phyloP scores from a whole-genome alignment of 2,329 filamentous ascomycete genomes.

The Dactylellina drechsleri region DNA sequence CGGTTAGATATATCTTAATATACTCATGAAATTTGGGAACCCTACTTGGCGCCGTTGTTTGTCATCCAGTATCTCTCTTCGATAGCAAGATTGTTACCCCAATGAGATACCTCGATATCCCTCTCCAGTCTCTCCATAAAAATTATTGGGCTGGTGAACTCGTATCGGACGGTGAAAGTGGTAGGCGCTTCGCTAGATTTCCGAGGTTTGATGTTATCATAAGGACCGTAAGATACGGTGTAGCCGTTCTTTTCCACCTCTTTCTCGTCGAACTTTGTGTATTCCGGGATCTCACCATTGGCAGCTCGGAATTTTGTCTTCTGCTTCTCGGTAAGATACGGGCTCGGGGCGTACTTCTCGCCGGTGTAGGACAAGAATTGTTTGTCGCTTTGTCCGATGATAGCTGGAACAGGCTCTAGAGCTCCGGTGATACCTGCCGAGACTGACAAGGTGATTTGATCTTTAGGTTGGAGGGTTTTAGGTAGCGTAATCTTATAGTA shows the following conservation, averaged over 20 bases:
- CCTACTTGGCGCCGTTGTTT: conserved; percentile 79
- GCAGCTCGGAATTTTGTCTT: conserved; percentile 97
- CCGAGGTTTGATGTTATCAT: conserved; percentile 64
- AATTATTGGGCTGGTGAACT: conserved; percentile 91
- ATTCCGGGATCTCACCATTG: conserved; percentile 81
- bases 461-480: conserved; percentile 76
- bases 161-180: conserved; percentile 83
- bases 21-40: background rate
- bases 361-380: conserved; percentile 89
- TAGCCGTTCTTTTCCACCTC: conserved; percentile 84
- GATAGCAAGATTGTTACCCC: conserved; percentile 94
- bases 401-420: conserved; percentile 80
- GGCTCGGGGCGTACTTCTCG: conserved; percentile 83
- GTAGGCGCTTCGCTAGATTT: conserved; percentile 69
- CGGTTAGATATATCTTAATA: conserved; percentile 65
- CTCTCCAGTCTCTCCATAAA: conserved; percentile 83
- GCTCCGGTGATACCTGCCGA: conserved; percentile 82
- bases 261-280: conserved; percentile 76
- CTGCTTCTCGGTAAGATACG: conserved; percentile 87
- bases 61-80: conserved; percentile 92
- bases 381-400: conserved; percentile 83
- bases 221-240: conserved; percentile 90
- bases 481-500: conserved; percentile 68
- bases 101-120: conserved; percentile 94
- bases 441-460: conserved; percentile 86